Base-by-base conservation (phyloP, 1,284 basidiomycete species). In the Marasmius oreades region DNA sequence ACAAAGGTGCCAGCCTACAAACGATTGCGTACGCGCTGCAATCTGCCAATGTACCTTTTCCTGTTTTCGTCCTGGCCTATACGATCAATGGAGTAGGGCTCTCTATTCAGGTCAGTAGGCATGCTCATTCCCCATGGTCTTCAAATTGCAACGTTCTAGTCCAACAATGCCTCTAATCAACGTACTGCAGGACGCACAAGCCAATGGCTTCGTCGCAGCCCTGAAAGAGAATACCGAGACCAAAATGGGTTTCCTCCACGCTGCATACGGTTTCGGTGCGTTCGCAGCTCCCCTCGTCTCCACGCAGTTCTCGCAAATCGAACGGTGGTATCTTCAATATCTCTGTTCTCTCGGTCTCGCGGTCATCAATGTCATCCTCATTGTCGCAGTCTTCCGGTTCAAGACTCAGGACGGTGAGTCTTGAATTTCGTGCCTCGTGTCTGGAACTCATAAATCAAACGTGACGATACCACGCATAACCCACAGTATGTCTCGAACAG, bases 21-120 rank as follows among this genome's bases (percentile, higher is more conserved):
- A 51, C 65, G 14, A 53, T 81, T 10, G 82, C 74, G 1, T 88
- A 85, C 64, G 59, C 69, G 3, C 69, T 89, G 34, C 77, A 84
- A 61, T 74, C 79, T n/a, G 72, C 84, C 16, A 80, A 79, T 2
- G 75, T 80, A 0, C 86, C 87, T 1, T 90, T 86, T 63, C 85
- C 86, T 1, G 73, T 77, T 1, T 86, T 86, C 60, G 77, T 80
- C 10, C 66, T 86, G 24, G 75, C 78, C 0, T 87, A 79, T 62
- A 68, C 75, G 14, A 70, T 89, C 62, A 85, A 80, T 59, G 87
- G 89, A 0, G 78, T 88, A 51, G 88, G 86, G 0, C 65, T 84
- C 46, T 77, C 85, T 3, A 64, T 84, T 11, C 78, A 80, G 62
- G 79, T 78, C 53, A 66, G 60, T 31, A 0, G 12, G 26, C 5